phyloP scores from a whole-genome alignment of 768 basidiomycete species.

The Auriculariales sp. region DNA sequence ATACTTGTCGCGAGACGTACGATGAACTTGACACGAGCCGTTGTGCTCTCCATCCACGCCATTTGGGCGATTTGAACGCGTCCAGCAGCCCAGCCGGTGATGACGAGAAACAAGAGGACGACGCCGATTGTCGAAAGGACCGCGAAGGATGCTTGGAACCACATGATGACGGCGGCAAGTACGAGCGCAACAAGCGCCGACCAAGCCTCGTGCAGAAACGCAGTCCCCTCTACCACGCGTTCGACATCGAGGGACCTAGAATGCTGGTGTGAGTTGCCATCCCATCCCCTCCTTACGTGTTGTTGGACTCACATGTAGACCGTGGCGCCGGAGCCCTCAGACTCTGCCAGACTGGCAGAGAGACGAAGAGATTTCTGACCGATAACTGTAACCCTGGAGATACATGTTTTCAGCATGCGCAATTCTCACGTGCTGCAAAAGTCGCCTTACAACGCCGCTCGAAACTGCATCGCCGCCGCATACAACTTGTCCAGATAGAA shows the following conservation, averaged over 20 bases:
- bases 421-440: neutral
- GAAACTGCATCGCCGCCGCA: neutral
- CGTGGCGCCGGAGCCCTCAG: slow-evolving; percentile 1
- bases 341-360: neutral
- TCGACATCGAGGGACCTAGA: slow-evolving; percentile 6
- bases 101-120: neutral
- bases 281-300: neutral
- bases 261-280: no score
- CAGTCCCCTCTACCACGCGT: slow-evolving; percentile 1
- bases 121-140: slow-evolving; percentile 2
- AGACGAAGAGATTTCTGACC: slow-evolving; percentile 2
- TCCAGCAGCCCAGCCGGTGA: neutral
- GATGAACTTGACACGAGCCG: slow-evolving; percentile 2
- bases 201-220: slow-evolving; percentile 3
- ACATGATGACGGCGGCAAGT: slow-evolving; percentile 2
- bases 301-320: slow-evolving; percentile 3
- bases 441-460: neutral
- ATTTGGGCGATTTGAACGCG: slow-evolving; percentile 1
- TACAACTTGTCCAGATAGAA: slow-evolving; percentile 5
- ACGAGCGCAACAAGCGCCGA: neutral
- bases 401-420: neutral
- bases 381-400: neutral
- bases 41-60: slow-evolving; percentile 2
- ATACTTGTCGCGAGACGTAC: neutral
- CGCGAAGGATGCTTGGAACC: neutral